These are phyloP conservation scores for Solanum infundibuliforme DNA, from an alignment of 257 asterid genomes.

Conservation along the genomic window DNA sequence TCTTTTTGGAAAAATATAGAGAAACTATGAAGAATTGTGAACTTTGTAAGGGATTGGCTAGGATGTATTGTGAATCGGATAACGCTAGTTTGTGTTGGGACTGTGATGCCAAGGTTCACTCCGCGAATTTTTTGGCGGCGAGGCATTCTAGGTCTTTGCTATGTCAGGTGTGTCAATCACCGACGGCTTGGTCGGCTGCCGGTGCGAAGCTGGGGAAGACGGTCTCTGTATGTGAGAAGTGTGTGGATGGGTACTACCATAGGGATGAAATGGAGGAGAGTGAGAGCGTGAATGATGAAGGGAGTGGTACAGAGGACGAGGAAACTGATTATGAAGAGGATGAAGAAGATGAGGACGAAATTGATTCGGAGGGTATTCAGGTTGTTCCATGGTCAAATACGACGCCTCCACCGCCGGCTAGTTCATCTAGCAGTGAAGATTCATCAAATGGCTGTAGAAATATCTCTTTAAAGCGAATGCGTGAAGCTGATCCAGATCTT, in stretches of 20 bases:
- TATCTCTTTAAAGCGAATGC: conserved; percentile 26
- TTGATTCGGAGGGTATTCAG: conserved; percentile 35
- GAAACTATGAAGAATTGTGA: conserved; percentile 43
- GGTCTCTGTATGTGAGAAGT: conserved; percentile 38
- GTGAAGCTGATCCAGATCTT: conserved; percentile 9
- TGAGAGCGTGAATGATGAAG: conserved; percentile 2
- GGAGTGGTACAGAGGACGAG: neutral
- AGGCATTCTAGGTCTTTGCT: conserved; percentile 64
- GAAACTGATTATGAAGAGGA: conserved; percentile 2
- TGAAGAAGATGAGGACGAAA: conserved; percentile 5
- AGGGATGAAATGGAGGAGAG: conserved; percentile 2
- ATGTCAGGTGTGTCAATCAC: conserved; percentile 51
- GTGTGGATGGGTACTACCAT: conserved; percentile 19
- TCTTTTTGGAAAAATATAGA: neutral
- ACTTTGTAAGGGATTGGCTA: conserved; percentile 45
- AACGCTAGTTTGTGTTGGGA: conserved; percentile 63
- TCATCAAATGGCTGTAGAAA: conserved; percentile 1
- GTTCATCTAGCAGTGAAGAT: conserved; percentile 25
- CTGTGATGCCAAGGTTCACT: conserved; percentile 79
- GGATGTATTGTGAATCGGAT: conserved; percentile 65
- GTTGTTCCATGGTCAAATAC: conserved; percentile 38
- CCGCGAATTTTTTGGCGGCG: conserved; percentile 72
- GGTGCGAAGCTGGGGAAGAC: conserved; percentile 46
- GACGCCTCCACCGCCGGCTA: conserved; percentile 37
- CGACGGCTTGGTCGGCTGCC: conserved; percentile 60